A percentile compares a stretch with the other conserved stretches of the same genome.
Conservation (phyloP, 768 basidiomycete species). For the Rhodosporidiobolus sp. region DNA sequence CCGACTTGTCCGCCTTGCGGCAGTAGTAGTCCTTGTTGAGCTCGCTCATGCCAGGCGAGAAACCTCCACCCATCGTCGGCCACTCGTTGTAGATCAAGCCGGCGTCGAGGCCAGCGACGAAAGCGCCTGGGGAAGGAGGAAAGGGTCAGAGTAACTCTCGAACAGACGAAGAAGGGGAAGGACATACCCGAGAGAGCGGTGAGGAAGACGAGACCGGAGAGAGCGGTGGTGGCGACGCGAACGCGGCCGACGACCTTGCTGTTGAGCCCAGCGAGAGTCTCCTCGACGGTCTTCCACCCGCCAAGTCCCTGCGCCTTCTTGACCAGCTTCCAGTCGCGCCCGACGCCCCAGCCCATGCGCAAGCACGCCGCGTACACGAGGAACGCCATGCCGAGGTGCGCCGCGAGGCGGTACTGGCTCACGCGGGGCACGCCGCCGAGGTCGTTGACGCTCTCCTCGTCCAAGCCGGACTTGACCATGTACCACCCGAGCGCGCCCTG, state of each 20-base stretch:
- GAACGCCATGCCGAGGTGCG: constrained; percentile 88
- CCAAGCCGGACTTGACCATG: constrained; percentile 97
- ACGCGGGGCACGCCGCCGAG: constrained; percentile 88
- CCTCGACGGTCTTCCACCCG: constrained; percentile 38
- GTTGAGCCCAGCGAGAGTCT: constrained; percentile 56
- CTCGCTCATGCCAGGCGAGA: constrained; percentile 77
- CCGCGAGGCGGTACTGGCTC: constrained; percentile 91
- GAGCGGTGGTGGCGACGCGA: constrained; percentile 58
- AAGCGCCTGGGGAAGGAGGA: constrained; percentile 66
- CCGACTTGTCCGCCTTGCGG: constrained; percentile 63
- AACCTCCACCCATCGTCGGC: constrained; percentile 69
- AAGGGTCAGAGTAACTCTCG: background rate
- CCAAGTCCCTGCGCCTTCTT: constrained; percentile 30
- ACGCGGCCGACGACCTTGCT: constrained; percentile 62
- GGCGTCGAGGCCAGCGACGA: constrained; percentile 95
- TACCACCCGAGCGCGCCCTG: constrained; percentile 97
- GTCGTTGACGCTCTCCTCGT: constrained; percentile 71
- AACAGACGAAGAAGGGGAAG: background rate
- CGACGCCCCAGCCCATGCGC: constrained; percentile 65
- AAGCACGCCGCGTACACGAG: constrained; percentile 93
- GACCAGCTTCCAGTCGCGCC: constrained; percentile 75
- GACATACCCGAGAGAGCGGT: constrained; percentile 84
- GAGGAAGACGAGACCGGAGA: constrained; percentile 77
- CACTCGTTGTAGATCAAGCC: constrained; percentile 98
- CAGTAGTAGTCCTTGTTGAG: constrained; percentile 75